Evolutionary conservation across 768 basidiomycete species (phyloP).

Genomic region (Hebeloma cylindrosporum): DNA sequence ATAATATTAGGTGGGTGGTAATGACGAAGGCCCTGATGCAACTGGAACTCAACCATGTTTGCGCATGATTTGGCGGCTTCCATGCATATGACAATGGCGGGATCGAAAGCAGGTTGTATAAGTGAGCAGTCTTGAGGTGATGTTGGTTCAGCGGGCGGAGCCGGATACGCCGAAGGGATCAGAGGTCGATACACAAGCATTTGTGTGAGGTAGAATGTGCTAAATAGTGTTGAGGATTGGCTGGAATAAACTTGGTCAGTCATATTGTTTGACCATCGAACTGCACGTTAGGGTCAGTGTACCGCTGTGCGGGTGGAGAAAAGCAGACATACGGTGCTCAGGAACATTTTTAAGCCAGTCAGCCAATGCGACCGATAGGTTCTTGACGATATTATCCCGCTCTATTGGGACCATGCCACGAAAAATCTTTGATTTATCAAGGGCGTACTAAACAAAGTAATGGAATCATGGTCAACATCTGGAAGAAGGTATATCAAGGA

Average conservation of each 20-base stretch:
- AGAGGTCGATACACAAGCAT: conserved; percentile 74
- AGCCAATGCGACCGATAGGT: conserved; percentile 67
- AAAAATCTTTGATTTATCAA: conserved; percentile 61
- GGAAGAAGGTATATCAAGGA: not conserved
- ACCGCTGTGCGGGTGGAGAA: not conserved
- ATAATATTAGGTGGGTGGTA: conserved; percentile 43
- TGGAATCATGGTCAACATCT: not conserved
- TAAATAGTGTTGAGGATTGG: conserved; percentile 58
- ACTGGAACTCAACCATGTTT: conserved; percentile 54
- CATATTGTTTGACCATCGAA: conserved; percentile 58
- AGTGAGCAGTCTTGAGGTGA: not conserved
- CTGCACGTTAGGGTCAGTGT: conserved; percentile 30
- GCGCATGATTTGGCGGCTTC: conserved; percentile 62
- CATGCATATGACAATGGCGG: conserved; percentile 39
- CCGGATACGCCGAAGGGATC: conserved; percentile 41
- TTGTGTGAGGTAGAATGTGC: conserved; percentile 58
- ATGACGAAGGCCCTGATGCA: conserved; percentile 37
- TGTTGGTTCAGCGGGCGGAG: conserved; percentile 20
- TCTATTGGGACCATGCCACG: conserved; percentile 51
- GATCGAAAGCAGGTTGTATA: conserved; percentile 3
- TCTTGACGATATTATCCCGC: conserved; percentile 58
- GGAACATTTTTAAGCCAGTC: conserved; percentile 74
- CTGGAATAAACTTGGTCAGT: conserved; percentile 47
- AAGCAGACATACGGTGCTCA: conserved; percentile 51
- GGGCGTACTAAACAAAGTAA: conserved; percentile 54